phyloP scores from a whole-genome alignment of 1,139 yeast species.

The Candida frijolesensis region DNA sequence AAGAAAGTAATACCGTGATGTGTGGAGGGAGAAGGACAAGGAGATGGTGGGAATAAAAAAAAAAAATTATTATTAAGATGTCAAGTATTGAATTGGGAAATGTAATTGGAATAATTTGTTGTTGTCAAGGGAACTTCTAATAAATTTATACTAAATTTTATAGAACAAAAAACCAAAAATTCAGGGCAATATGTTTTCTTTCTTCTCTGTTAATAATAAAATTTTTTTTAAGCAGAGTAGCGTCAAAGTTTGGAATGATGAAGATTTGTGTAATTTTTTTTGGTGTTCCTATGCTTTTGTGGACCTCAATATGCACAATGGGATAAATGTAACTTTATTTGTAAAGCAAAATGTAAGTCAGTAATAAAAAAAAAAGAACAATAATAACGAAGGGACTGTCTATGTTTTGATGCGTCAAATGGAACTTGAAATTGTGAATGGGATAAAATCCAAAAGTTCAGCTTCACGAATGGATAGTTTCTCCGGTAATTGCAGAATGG shows the following conservation, averaged over 20 bases:
- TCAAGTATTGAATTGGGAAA: constrained; percentile 6
- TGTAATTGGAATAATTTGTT: constrained; percentile 6
- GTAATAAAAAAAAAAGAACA: neutral
- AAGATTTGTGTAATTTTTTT: neutral
- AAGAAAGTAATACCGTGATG: neutral
- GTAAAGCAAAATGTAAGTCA: neutral
- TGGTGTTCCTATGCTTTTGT: neutral
- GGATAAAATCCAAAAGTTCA: neutral
- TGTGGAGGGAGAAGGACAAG: neutral
- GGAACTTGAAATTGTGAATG: neutral
- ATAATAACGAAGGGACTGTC: neutral
- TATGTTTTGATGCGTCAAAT: neutral
- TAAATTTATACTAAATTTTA: constrained; percentile 4
- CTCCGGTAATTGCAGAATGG: neutral
- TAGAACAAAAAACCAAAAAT: neutral
- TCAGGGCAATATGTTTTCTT: constrained; percentile 2
- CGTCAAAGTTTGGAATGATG: constrained; percentile 6
- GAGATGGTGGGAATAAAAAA: neutral
- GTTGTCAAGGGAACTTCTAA: constrained; percentile 7
- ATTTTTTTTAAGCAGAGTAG: constrained; percentile 3
- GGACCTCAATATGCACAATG: neutral
- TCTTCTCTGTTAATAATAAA: neutral
- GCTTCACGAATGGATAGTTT: neutral
- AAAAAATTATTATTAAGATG: constrained; percentile 5
- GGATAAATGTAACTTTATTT: neutral